phyloP scores from a whole-genome alignment of 768 basidiomycete species.

The Mrakia gelida region DNA sequence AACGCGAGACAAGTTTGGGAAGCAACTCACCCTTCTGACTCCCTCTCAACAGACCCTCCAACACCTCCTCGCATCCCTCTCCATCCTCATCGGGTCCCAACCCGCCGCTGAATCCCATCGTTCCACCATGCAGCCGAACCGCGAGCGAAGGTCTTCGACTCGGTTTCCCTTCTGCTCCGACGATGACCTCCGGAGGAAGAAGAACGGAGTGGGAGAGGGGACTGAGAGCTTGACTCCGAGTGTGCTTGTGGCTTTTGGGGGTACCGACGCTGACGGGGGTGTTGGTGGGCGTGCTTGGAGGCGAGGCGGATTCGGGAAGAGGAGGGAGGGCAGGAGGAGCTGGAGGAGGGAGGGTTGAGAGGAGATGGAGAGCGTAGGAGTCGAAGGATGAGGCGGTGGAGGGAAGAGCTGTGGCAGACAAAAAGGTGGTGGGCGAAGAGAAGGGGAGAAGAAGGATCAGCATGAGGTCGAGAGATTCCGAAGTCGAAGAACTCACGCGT shows the following conservation, averaged over 20 bases:
- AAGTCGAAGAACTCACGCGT: conserved; percentile 4
- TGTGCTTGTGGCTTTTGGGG: conserved; percentile 19
- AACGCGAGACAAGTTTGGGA: neutral
- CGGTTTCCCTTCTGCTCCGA: conserved; percentile 12
- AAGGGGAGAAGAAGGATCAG: neutral
- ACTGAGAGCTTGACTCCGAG: conserved; percentile 30
- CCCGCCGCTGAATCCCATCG: conserved; percentile 33
- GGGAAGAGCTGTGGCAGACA: conserved; percentile 21
- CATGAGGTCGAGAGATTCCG: neutral
- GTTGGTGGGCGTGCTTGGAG: neutral
- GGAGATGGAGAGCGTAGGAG: conserved; percentile 40
- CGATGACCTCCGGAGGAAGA: conserved; percentile 11
- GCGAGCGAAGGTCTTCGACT: neutral
- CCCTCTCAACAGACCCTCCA: conserved; percentile 79
- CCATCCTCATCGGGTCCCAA: conserved; percentile 35
- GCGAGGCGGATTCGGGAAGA: conserved; percentile 4
- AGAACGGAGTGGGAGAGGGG: conserved; percentile 17
- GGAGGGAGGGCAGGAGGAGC: conserved; percentile 28
- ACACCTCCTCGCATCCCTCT: conserved; percentile 39
- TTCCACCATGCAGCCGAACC: conserved; percentile 20
- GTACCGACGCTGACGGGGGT: neutral
- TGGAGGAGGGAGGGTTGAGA: conserved; percentile 37
- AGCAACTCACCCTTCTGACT: conserved; percentile 68
- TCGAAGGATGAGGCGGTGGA: conserved; percentile 37
- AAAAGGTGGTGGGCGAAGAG: neutral